Conservation (phyloP, 768 basidiomycete species). For the Kwoniella heveanensis region DNA sequence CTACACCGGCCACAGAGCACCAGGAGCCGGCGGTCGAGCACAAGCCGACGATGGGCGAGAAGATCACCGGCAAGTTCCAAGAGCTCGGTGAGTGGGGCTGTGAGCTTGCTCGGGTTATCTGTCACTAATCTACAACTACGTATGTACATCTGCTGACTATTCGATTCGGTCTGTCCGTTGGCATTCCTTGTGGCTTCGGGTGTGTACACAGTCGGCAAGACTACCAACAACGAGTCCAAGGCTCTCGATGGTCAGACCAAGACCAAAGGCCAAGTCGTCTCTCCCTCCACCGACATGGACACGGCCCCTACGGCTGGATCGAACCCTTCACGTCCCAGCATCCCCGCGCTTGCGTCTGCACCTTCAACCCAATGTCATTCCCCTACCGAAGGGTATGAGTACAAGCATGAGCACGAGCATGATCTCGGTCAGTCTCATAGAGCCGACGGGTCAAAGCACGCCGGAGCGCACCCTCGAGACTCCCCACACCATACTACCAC, state of each 20-base stretch:
- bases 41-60: conserved; percentile 19
- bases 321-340: background rate
- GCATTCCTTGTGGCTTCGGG: too few relatives aligned
- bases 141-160: too few relatives aligned
- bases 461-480: background rate
- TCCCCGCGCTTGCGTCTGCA: background rate
- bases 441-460: background rate
- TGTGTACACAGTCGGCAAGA: conserved; percentile 25
- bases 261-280: background rate
- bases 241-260: conserved; percentile 18
- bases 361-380: too few relatives aligned
- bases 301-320: background rate
- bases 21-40: too few relatives aligned
- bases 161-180: too few relatives aligned
- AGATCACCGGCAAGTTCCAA: conserved; percentile 14
- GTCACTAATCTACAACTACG: too few relatives aligned
- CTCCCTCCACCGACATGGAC: background rate
- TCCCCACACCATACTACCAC: background rate
- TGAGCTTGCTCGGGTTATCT: too few relatives aligned
- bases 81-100: conserved; percentile 8
- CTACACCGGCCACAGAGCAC: too few relatives aligned
- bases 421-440: background rate
- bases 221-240: conserved; percentile 14
- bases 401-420: too few relatives aligned
- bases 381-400: background rate